These are phyloP conservation scores for Phaeotremella fagi DNA, from an alignment of 768 basidiomycete genomes.

Conservation along the genomic window DNA sequence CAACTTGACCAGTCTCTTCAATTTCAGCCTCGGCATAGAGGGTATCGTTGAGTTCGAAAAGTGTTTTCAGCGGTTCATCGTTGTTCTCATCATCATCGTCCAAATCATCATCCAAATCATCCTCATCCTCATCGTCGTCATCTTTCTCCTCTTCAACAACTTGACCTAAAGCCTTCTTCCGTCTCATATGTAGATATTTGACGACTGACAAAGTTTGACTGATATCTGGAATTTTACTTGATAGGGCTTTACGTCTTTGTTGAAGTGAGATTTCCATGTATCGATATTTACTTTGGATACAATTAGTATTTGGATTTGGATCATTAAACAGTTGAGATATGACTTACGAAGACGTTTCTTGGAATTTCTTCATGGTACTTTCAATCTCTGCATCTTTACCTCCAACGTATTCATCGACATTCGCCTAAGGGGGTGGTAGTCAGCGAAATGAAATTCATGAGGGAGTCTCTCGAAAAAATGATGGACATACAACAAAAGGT, in stretches of 20 bases:
- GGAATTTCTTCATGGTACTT: conserved; percentile 68
- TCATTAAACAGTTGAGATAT: not conserved
- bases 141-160: conserved; percentile 25
- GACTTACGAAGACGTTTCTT: conserved; percentile 89
- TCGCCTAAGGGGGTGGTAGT: conserved; percentile 62
- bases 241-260: conserved; percentile 70
- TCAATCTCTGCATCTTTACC: conserved; percentile 74
- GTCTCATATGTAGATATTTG: conserved; percentile 66
- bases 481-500: conserved; percentile 76
- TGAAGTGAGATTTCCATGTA: conserved; percentile 90
- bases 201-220: conserved; percentile 88
- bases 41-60: conserved; percentile 94
- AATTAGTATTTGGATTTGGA: not conserved
- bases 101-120: conserved; percentile 55
- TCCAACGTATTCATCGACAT: conserved; percentile 81
- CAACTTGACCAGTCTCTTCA: conserved; percentile 80
- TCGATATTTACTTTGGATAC: conserved; percentile 76
- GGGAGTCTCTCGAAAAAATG: no score
- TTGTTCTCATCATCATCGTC: conserved; percentile 51
- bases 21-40: conserved; percentile 86
- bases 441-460: no score
- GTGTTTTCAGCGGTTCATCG: conserved; percentile 60
- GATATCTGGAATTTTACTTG: conserved; percentile 96
- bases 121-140: conserved; percentile 39
- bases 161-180: conserved; percentile 56